Evolutionary conservation across 192 early-diverging fungal genomes (phyloP).

Genomic region (Linnemannia hyalina): DNA sequence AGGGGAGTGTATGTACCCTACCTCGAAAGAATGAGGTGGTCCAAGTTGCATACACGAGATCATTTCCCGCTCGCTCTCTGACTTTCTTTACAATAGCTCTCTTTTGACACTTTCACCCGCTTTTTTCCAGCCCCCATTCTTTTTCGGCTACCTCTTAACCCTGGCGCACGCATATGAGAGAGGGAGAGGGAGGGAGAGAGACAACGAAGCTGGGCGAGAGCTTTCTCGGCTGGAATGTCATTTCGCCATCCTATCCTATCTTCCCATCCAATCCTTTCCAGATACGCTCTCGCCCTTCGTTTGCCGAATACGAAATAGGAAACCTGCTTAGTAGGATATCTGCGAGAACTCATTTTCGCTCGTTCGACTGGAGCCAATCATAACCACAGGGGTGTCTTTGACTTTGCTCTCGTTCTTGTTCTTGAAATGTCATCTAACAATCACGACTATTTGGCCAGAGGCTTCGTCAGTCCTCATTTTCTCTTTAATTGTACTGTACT

Average conservation of each 20-base stretch:
- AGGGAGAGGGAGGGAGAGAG: neutral
- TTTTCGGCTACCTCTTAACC: no score
- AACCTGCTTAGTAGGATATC: neutral
- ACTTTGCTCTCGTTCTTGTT: neutral
- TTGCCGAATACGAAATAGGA: neutral
- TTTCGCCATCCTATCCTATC: neutral
- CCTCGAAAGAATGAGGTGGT: neutral
- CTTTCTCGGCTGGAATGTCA: conserved; percentile 9
- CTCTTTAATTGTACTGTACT: no score
- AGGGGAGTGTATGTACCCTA: neutral
- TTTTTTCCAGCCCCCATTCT: neutral
- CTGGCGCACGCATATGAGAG: neutral
- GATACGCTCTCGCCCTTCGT: neutral
- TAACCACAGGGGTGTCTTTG: neutral
- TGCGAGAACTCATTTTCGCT: neutral
- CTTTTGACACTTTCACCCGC: neutral
- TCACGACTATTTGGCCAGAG: neutral
- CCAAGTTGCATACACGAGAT: conserved; percentile 12
- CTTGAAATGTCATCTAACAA: neutral
- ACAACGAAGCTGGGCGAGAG: neutral
- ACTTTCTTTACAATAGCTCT: neutral
- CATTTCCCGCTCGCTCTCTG: conserved; percentile 1
- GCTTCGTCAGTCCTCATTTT: neutral
- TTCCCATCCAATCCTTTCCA: neutral
- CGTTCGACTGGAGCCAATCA: neutral